Evolutionary conservation across 1,139 yeast genomes (phyloP).

Genomic region (Meyerozyma elateridarum): DNA sequence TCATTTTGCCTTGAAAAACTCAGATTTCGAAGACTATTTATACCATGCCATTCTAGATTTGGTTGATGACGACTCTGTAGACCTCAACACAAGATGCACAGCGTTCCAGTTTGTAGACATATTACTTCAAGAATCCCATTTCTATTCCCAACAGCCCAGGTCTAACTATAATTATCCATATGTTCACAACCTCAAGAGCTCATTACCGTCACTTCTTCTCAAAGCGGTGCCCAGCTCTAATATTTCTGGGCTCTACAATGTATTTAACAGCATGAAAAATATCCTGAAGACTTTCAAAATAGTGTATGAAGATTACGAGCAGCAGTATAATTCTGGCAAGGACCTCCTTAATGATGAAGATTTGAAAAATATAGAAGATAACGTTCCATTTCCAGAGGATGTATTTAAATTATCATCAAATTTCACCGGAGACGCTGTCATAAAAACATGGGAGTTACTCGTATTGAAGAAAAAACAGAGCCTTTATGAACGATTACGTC

Average conservation of each 20-base stretch:
- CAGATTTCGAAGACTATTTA: conserved; percentile 65
- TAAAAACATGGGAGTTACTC: conserved; percentile 46
- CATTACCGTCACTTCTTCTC: conserved; percentile 44
- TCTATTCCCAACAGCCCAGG: conserved; percentile 29
- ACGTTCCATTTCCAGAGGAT: conserved; percentile 30
- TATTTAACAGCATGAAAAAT: conserved; percentile 34
- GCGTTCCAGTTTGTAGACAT: conserved; percentile 67
- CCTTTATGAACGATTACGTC: conserved; percentile 42
- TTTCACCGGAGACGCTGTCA: conserved; percentile 25
- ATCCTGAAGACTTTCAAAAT: conserved; percentile 35
- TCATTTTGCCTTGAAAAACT: conserved; percentile 54
- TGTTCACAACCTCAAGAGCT: conserved; percentile 36
- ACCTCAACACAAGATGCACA: conserved; percentile 60
- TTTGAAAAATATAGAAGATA: conserved; percentile 25
- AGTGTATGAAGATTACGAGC: conserved; percentile 23
- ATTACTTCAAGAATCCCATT: conserved; percentile 37
- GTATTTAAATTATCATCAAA: conserved; percentile 7
- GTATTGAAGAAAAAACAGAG: conserved; percentile 46
- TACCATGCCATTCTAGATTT: conserved; percentile 67
- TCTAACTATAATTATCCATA: conserved; percentile 38
- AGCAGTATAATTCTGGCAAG: conserved; percentile 21
- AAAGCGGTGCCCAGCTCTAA: conserved; percentile 48
- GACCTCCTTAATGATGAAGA: conserved; percentile 34
- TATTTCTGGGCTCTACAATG: conserved; percentile 45
- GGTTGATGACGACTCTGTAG: conserved; percentile 43